Evolutionary conservation across 306 rosid species (phyloP).

Genomic region (Hylodesmum podocarpum): DNA sequence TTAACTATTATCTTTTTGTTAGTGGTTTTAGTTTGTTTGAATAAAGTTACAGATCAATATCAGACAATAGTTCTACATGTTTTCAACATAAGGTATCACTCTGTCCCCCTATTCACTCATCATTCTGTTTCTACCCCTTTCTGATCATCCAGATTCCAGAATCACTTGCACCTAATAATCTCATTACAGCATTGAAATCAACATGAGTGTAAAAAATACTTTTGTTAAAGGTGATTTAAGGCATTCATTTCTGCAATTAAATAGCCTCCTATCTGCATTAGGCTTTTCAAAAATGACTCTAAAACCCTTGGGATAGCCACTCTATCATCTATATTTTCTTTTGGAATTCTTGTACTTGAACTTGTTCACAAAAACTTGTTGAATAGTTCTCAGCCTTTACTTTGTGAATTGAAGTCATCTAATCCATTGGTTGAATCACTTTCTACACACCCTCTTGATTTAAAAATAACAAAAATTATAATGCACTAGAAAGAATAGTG

Average conservation of each 20-base stretch:
- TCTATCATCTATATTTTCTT: not conserved
- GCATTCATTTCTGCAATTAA: not conserved
- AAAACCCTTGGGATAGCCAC: not conserved
- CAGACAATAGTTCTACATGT: not conserved
- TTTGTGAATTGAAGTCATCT: not conserved
- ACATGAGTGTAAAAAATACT: not conserved
- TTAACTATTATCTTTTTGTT: not conserved
- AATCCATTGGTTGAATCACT: not conserved
- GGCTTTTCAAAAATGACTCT: not conserved
- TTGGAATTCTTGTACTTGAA: not conserved
- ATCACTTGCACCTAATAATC: not conserved
- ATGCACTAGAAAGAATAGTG: not conserved
- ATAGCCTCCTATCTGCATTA: not conserved
- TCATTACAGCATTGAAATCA: not conserved
- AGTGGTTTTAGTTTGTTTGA: not conserved
- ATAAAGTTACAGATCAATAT: not conserved
- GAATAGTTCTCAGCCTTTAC: not conserved
- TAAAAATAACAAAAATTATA: not conserved
- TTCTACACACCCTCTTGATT: not conserved
- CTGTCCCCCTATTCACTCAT: not conserved
- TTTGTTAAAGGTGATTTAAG: not conserved
- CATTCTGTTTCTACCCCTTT: not conserved
- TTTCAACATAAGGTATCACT: not conserved
- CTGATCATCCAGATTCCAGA: not conserved
- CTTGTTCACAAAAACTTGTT: not conserved